These are phyloP conservation scores for Phytophthora foliorum DNA, from an alignment of 352 stramenopile species.

Conservation along the genomic window DNA sequence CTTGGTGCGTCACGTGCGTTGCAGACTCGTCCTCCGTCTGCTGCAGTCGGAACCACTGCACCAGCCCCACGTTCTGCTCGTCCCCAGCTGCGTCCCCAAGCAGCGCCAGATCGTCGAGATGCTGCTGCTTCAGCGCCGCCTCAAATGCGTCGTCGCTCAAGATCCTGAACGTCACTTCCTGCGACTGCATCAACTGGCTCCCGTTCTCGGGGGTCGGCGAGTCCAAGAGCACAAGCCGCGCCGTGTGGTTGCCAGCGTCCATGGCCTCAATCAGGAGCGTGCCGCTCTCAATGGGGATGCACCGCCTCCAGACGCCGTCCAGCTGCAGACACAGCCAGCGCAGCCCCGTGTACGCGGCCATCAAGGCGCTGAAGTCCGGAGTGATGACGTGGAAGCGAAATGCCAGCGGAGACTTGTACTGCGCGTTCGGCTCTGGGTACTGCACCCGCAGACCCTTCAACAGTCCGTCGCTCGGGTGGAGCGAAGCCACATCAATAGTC, in stretches of 20 bases:
- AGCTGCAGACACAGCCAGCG: constrained; percentile 40
- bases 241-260: constrained; percentile 33
- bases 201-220: constrained; percentile 22
- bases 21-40: neutral
- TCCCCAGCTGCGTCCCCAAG: constrained; percentile 2
- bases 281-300: constrained; percentile 34
- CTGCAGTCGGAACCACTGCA: constrained; percentile 30
- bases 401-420: constrained; percentile 36
- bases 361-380: constrained; percentile 15
- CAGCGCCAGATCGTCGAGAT: constrained; percentile 20
- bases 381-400: constrained; percentile 32
- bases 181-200: constrained; percentile 13
- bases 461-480: constrained; percentile 11
- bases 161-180: constrained; percentile 26
- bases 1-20: constrained; percentile 12
- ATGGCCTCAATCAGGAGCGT: constrained; percentile 22
- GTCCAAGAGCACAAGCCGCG: constrained; percentile 26
- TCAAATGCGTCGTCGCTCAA: constrained; percentile 26
- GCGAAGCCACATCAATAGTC: neutral
- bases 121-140: constrained; percentile 13
- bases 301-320: constrained; percentile 23
- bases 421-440: constrained; percentile 21
- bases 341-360: constrained; percentile 19
- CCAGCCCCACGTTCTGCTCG: constrained; percentile 6
- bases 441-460: constrained; percentile 22